These are phyloP conservation scores for Rhodocollybia butyracea DNA, from an alignment of 768 basidiomycete genomes.

Conservation along the genomic window DNA sequence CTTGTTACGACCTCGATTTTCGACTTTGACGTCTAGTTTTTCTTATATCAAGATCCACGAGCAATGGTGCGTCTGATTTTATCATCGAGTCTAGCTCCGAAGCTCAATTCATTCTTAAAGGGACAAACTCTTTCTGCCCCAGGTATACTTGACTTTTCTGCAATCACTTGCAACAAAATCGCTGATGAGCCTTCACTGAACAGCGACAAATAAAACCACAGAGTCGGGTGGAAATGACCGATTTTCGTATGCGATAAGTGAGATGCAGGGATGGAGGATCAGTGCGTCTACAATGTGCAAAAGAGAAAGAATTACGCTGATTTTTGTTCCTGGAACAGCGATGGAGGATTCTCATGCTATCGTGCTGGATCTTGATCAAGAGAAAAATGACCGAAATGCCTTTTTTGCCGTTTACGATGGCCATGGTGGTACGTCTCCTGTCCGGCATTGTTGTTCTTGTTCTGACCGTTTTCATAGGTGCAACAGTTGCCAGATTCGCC, in stretches of 20 bases:
- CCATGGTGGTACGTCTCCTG: slow-evolving; percentile 74
- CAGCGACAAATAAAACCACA: slow-evolving; percentile 83
- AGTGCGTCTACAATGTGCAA: slow-evolving; percentile 53
- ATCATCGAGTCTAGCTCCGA: no score
- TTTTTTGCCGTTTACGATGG: slow-evolving; percentile 99
- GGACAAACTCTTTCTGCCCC: slow-evolving; percentile 87
- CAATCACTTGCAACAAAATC: background rate
- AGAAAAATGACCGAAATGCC: slow-evolving; percentile 47
- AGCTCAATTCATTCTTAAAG: slow-evolving; percentile 40
- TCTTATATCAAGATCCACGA: background rate
- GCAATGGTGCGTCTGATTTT: background rate
- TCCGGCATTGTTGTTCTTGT: slow-evolving; percentile 7
- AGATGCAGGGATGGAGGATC: slow-evolving; percentile 99
- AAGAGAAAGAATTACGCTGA: slow-evolving; percentile 7
- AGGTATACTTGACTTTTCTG: slow-evolving; percentile 38
- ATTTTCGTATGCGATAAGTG: slow-evolving; percentile 75
- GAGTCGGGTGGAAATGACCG: slow-evolving; percentile 67
- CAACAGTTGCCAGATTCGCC: slow-evolving; percentile 82
- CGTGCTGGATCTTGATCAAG: slow-evolving; percentile 63
- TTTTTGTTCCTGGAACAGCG: slow-evolving; percentile 42
- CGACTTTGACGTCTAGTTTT: no score
- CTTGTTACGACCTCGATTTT: background rate
- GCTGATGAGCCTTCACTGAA: slow-evolving; percentile 12
- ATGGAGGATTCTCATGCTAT: slow-evolving; percentile 97
- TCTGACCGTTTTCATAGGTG: slow-evolving; percentile 45